A percentile compares a stretch with the other conserved stretches of the same genome.
phyloP scores from a whole-genome alignment of 163 green algal genomes.

The Prototheca wickerhamii region DNA sequence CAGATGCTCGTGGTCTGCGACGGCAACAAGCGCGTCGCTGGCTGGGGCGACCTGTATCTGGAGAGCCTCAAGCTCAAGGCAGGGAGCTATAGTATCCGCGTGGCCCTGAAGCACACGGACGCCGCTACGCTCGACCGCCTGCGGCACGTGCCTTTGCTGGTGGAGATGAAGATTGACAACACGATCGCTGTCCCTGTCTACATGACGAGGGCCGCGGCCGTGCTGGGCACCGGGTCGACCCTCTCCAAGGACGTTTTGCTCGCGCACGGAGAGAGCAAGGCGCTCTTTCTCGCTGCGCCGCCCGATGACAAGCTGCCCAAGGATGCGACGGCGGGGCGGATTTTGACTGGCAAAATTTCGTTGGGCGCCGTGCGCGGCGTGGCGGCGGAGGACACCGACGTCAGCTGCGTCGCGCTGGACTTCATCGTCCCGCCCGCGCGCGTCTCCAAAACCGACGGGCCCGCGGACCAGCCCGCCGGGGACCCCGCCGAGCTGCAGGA shows the following conservation, averaged over 20 bases:
- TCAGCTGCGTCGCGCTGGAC: slow-evolving; percentile 13
- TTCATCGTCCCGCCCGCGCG: slow-evolving; percentile 22
- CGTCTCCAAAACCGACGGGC: slow-evolving; percentile 15
- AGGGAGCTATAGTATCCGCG: slow-evolving; percentile 60
- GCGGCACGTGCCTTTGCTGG: slow-evolving; percentile 40
- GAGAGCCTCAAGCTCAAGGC: slow-evolving; percentile 27
- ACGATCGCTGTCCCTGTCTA: slow-evolving; percentile 58
- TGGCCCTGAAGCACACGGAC: slow-evolving; percentile 67
- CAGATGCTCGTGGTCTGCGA: slow-evolving; percentile 65
- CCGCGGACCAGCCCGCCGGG: neutral
- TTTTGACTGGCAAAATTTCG: slow-evolving; percentile 43
- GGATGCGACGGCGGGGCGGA: slow-evolving; percentile 48
- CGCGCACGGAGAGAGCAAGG: slow-evolving; percentile 25
- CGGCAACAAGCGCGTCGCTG: slow-evolving; percentile 53
- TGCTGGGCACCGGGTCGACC: slow-evolving; percentile 27
- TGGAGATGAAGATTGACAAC: slow-evolving; percentile 58
- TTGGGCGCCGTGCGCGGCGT: slow-evolving; percentile 29
- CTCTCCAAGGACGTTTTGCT: slow-evolving; percentile 27
- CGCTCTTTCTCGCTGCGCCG: slow-evolving; percentile 57
- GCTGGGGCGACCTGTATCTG: slow-evolving; percentile 41
- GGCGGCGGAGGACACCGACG: slow-evolving; percentile 33
- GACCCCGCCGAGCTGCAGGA: neutral
- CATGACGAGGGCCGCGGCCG: slow-evolving; percentile 24
- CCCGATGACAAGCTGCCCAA: slow-evolving; percentile 70
- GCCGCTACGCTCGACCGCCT: slow-evolving; percentile 69